phyloP scores from a whole-genome alignment of 2,329 filamentous ascomycete species.

The Arthrobotrys entomopaga region DNA sequence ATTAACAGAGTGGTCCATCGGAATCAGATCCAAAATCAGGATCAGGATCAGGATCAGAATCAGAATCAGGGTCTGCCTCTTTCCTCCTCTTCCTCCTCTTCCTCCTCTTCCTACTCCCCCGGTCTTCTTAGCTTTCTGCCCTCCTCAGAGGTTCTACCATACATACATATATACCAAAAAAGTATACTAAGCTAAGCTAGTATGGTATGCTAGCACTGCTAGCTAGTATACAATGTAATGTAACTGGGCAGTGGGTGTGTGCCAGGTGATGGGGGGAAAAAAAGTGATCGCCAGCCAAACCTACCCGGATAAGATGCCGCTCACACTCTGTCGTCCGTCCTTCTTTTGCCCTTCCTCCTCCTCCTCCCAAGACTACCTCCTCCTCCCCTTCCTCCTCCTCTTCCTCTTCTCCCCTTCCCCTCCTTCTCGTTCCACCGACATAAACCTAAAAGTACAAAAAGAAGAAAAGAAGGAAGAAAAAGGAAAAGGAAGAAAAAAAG shows the following conservation, averaged over 20 bases:
- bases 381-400: neutral
- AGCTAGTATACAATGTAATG: too few species aligned
- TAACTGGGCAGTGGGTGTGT: constrained; percentile 2
- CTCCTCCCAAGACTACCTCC: too few species aligned
- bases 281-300: constrained; percentile 44
- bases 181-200: too few species aligned
- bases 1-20: neutral
- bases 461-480: neutral
- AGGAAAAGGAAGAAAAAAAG: neutral
- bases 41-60: neutral
- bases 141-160: constrained; percentile 4
- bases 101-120: too few species aligned
- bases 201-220: too few species aligned
- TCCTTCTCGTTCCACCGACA: neutral
- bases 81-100: too few species aligned
- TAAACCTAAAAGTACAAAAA: neutral
- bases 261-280: constrained; percentile 32
- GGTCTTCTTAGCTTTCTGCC: too few species aligned
- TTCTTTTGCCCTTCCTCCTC: neutral
- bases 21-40: neutral
- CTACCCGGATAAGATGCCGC: constrained; percentile 53
- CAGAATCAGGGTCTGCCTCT: too few species aligned
- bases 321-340: constrained; percentile 4
- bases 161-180: too few species aligned
- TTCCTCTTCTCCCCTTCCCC: too few species aligned